phyloP scores from a whole-genome alignment of 805 yeast species.

The Metschnikowia orientalis region DNA sequence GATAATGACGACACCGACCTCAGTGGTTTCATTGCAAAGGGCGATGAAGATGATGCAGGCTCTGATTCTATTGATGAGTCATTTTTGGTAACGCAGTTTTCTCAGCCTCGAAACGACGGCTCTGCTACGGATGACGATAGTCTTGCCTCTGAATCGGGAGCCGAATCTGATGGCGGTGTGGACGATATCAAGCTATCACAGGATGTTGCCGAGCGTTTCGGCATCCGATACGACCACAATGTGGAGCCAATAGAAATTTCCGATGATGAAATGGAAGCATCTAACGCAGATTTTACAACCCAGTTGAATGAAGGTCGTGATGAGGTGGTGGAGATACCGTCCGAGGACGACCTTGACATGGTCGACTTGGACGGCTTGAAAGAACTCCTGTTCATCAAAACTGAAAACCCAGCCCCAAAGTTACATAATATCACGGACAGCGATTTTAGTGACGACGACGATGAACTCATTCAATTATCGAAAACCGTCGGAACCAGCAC shows the following conservation, averaged over 20 bases:
- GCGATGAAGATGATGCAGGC: conserved; percentile 12
- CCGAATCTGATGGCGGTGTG: conserved; percentile 18
- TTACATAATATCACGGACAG: conserved; percentile 12
- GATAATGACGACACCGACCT: conserved; percentile 16
- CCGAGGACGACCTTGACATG: conserved; percentile 30
- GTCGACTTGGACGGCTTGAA: conserved; percentile 13
- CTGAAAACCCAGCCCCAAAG: conserved; percentile 4
- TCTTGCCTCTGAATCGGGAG: conserved; percentile 5
- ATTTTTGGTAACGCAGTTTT: conserved; percentile 12
- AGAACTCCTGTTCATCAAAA: conserved; percentile 11
- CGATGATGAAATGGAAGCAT: conserved; percentile 29
- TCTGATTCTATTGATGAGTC: conserved; percentile 15
- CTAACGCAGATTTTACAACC: conserved; percentile 30
- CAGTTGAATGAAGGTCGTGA: conserved; percentile 41
- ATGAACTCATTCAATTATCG: conserved; percentile 20
- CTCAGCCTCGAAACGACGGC: conserved; percentile 7
- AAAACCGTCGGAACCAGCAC: conserved; percentile 6
- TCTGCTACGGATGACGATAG: conserved; percentile 13
- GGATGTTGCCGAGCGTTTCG: conserved; percentile 30
- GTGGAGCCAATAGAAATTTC: conserved; percentile 12
- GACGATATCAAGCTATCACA: conserved; percentile 29
- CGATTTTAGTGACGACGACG: conserved; percentile 34
- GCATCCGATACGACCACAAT: conserved; percentile 22
- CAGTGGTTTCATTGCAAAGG: conserved; percentile 18
- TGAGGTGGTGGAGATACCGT: conserved; percentile 34